A percentile compares a stretch with the other conserved stretches of the same genome.
These are phyloP conservation scores for Sporothrix dimorphospora DNA, from an alignment of 2,329 filamentous ascomycete species.

Conservation along the genomic window DNA sequence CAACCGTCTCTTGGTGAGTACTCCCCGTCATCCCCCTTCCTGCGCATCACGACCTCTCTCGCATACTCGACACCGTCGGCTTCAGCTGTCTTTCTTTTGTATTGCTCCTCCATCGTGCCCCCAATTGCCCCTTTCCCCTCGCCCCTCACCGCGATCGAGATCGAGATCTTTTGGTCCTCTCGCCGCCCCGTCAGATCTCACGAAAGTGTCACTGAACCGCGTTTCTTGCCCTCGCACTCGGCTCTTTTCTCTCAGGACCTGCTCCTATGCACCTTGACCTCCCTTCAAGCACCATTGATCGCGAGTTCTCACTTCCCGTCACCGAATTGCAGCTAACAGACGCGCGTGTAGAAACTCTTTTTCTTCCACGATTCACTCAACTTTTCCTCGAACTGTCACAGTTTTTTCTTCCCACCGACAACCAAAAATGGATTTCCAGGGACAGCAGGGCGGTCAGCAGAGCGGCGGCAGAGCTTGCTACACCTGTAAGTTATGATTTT, in stretches of 20 bases:
- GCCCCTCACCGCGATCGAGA: slow-evolving; percentile 13
- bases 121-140: slow-evolving; percentile 2
- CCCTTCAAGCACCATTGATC: neutral
- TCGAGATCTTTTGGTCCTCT: neutral
- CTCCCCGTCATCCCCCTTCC: neutral
- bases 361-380: neutral
- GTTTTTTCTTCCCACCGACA: slow-evolving; percentile 8
- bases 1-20: slow-evolving; percentile 26
- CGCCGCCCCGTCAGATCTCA: slow-evolving; percentile 20
- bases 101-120: neutral
- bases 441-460: slow-evolving; percentile 28
- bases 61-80: neutral
- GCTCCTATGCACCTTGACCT: neutral
- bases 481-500: slow-evolving; percentile 35
- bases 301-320: neutral
- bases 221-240: neutral
- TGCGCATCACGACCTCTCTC: neutral
- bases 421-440: slow-evolving; percentile 35
- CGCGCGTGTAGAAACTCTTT: neutral
- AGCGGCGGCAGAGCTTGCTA: slow-evolving; percentile 35
- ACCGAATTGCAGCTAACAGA: slow-evolving; percentile 11
- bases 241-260: no score
- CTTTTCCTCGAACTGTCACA: neutral
- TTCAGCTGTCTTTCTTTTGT: slow-evolving; percentile 3
- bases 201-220: neutral